Conservation (phyloP, 306 rosid genomes). For the Begonia fuchsioides region DNA sequence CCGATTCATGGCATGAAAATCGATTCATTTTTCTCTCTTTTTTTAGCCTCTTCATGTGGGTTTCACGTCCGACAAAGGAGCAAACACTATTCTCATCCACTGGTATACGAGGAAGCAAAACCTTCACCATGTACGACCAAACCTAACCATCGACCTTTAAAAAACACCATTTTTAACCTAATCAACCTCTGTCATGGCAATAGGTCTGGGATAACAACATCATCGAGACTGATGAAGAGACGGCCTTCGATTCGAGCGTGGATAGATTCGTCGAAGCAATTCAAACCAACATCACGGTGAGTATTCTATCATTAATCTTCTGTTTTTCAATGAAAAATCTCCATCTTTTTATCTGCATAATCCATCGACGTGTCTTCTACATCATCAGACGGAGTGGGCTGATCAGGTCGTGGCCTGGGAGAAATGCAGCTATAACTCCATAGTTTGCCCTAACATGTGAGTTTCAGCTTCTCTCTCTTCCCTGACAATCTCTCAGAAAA, state of each 20-base stretch:
- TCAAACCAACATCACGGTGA: slow-evolving; percentile 57
- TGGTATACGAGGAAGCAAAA: slow-evolving; percentile 65
- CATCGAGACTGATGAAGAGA: slow-evolving; percentile 50
- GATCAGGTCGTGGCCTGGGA: slow-evolving; percentile 60
- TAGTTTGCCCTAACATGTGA: slow-evolving; percentile 51
- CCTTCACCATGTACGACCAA: slow-evolving; percentile 57
- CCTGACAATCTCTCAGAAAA: neutral
- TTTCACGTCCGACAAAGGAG: slow-evolving; percentile 59
- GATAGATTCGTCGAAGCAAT: slow-evolving; percentile 30
- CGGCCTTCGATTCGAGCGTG: slow-evolving; percentile 32
- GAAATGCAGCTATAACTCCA: slow-evolving; percentile 26
- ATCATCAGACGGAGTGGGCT: slow-evolving; percentile 49
- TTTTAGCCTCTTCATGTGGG: slow-evolving; percentile 90
- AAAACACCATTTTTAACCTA: neutral
- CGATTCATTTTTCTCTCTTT: neutral
- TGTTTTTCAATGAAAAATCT: no score
- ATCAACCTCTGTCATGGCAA: no score
- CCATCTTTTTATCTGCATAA: neutral
- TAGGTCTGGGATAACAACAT: slow-evolving; percentile 77
- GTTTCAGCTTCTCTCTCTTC: slow-evolving; percentile 6
- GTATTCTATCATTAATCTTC: no score
- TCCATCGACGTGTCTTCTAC: neutral
- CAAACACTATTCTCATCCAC: slow-evolving; percentile 40
- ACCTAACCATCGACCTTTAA: neutral
- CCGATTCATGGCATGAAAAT: no score